Conservation (phyloP, 176 grass and related monocot species). For the Panicum miliaceum region DNA sequence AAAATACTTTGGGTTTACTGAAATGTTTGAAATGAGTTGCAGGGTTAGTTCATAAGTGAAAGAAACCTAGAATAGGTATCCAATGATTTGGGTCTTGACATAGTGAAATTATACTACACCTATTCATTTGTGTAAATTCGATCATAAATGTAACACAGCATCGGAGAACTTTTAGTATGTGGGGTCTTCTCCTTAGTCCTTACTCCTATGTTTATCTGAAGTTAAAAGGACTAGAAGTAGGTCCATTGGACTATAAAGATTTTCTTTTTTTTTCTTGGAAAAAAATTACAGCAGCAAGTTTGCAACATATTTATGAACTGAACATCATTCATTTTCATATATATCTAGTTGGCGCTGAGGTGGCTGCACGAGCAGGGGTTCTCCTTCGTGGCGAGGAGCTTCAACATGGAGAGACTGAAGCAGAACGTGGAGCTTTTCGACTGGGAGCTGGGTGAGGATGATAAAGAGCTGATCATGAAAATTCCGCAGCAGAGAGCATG, state of each 20-base stretch:
- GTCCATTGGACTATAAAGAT: not conserved
- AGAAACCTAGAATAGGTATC: too few species aligned
- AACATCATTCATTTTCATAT: not conserved
- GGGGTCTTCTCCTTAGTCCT: too few species aligned
- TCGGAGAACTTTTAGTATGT: too few species aligned
- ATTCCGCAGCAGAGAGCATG: conserved; percentile 52
- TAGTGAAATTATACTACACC: not conserved
- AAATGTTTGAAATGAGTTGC: too few species aligned
- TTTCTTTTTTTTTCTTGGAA: not conserved
- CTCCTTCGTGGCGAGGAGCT: conserved; percentile 61
- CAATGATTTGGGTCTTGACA: not conserved
- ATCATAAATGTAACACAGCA: too few species aligned
- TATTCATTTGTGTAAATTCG: not conserved
- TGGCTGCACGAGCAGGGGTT: conserved; percentile 70
- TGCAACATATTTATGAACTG: not conserved
- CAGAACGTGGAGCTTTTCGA: conserved; percentile 80
- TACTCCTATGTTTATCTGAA: too few species aligned
- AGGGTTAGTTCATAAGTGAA: too few species aligned
- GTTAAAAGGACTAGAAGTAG: not conserved
- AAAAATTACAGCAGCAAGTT: not conserved
- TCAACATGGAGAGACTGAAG: conserved; percentile 58
- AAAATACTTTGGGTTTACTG: not conserved
- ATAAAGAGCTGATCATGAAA: conserved; percentile 36
- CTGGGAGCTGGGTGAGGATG: conserved; percentile 68
- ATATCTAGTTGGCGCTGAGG: conserved; percentile 59